Base-by-base conservation (phyloP, 495 filamentous ascomycete genomes). In the Penicillium cataractarum region DNA sequence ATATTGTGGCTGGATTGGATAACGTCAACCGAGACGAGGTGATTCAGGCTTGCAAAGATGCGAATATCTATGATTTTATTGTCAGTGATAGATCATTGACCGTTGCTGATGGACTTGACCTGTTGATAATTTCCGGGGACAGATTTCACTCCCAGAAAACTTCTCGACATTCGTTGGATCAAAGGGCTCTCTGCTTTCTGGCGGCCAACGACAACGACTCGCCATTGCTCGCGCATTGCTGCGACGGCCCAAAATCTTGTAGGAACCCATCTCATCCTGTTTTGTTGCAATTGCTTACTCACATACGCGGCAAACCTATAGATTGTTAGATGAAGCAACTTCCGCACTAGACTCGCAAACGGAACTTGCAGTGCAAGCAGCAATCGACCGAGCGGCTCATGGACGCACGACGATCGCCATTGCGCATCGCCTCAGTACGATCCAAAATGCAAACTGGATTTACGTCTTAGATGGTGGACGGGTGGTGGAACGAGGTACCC, bases 191-290 rank as follows among this genome's bases (percentile, higher is more conserved):
- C 86, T 89, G 72, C 79, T 95, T 12, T 90, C 87, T 6, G 90
- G 92, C 32, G 91, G 91, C 1, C 91, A 95, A 73, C 90, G 90
- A 63, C 91, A 95, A 66, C 86, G 91, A 33, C 81, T 95, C 13
- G 90, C 89, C 8, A 88, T 88, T 54, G 90, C 90, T 24, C 78
- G 88, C 22, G 90, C 92, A 37, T 74, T 93, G 55, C 78, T 90
- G 59, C 80, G 90, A 35, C 76, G 89, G 68, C 85, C 91, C 46
- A 82, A 85, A 70, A 76, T 91, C 37, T 76, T 91, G 9, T 46
- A 46, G 3, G 42, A 12, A 10, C 6, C n/a, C 2, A 19, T 6
- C 22, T 24, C 2, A 22, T 0, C 1, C 3, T 46, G 19, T 24
- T 24, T 22, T 10, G 21, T 46, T 22, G 21, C 3, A n/a, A 10